Evolutionary conservation across 495 filamentous ascomycete genomes (phyloP), one percentile per base, ranked within the genome.

Genomic region (Endocarpon pusillum): DNA sequence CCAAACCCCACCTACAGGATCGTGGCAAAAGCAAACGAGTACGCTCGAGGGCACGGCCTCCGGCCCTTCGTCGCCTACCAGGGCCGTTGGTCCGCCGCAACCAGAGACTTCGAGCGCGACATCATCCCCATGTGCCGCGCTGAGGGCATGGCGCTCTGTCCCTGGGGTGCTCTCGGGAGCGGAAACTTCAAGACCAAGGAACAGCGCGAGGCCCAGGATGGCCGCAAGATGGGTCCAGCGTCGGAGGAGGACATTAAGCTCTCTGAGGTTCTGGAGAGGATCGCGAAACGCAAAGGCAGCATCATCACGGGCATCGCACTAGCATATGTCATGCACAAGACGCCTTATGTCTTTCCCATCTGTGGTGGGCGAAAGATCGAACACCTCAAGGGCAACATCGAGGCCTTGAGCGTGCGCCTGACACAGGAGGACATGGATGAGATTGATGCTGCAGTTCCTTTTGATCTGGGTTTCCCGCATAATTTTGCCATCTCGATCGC

Each of bases 271-370:
- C 57, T 85, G 8, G 75, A 79, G 36, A 49, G 57, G 6, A 52
- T 82, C 17, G 73, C 71, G 0, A 58, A 63, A 3, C 50, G 46
- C 31, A 71, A 71, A 42, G 56, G 55, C 3, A 65, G 57, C 8
- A 35, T 43, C 1, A 42, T 68, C 12, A 58, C 56, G 0, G 45
- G 41, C 30, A 42, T 61, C 46, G 78, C 78, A 3, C 49, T 82
- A 25, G 78, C 79, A 6, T 85, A 85, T 47, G 71, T 82, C 0
- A 66, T 73, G 61, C 64, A 70, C 42, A 83, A 82, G 55, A 59
- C 75, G n/a, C 73, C 77, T 2, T 75, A 83, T 43, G 75, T 81
- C 23, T 78, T 74, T 43, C 79, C 80, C 1, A 79, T 84, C 42
- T 59, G 81, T 17, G 79, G 78, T 11, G 71, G 69, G 0, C 49